Conservation (phyloP, 352 stramenopile species). For the Sclerospora graminicola region DNA sequence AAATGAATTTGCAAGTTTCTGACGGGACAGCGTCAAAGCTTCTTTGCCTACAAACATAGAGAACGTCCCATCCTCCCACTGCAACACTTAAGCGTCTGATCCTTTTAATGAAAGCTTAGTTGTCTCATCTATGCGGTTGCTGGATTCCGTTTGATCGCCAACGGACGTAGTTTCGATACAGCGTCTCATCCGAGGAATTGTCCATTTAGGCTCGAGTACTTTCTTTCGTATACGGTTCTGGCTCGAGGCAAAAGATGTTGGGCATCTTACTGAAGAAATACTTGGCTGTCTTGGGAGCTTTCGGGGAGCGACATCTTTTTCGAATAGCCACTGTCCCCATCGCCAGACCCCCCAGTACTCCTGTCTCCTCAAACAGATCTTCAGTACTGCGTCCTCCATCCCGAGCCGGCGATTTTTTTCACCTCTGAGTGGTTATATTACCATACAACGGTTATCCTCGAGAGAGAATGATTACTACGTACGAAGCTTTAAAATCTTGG, state of each 20-base stretch:
- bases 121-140: conserved; percentile 44
- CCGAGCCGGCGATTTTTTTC: conserved; percentile 69
- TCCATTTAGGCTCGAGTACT: conserved; percentile 67
- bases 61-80: conserved; percentile 80
- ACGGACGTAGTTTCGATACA: conserved; percentile 83
- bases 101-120: conserved; percentile 51
- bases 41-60: conserved; percentile 83
- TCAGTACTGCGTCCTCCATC: conserved; percentile 41
- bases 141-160: conserved; percentile 63
- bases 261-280: conserved; percentile 78
- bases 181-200: conserved; percentile 72
- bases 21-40: conserved; percentile 65
- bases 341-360: conserved; percentile 7
- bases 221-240: conserved; percentile 65
- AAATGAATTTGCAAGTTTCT: conserved; percentile 84
- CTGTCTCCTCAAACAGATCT: conserved; percentile 31
- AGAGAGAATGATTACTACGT: conserved; percentile 12
- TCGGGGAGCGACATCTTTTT: conserved; percentile 70
- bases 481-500: conserved; percentile 82
- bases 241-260: conserved; percentile 76
- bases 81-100: conserved; percentile 73
- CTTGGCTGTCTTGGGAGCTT: conserved; percentile 42
- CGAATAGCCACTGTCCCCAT: conserved; percentile 22
- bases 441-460: conserved; percentile 1
- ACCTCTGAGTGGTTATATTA: conserved; percentile 31